Base-by-base conservation (phyloP, 2,329 filamentous ascomycete genomes). In the Ascochyta viciae-villosae region DNA sequence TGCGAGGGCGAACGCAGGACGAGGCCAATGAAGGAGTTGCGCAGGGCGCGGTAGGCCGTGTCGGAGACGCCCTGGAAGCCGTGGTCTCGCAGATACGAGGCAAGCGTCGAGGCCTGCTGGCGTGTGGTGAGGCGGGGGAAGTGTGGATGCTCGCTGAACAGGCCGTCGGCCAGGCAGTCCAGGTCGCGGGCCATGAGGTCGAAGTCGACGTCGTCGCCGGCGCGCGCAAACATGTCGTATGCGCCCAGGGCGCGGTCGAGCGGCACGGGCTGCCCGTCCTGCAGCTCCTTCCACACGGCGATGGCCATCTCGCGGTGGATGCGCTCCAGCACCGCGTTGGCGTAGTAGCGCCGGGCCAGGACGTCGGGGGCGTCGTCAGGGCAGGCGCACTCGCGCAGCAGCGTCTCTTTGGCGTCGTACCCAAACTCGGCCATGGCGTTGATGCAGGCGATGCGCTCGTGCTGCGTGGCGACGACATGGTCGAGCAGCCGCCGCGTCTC, bases 161-260 rank as follows among this genome's bases (percentile, higher is more conserved):
- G 86, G 1, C 78, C 75, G 3, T 73, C 64, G 2, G 87, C 86
- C 33, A 35, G 33, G 15, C 15, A 15, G n/a, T 35, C 33, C 53
- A 97, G 86, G 1, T 78, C 75, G 3, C 73, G 64, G 3, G 87
- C 86, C 31, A 91, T 81, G 1, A 98, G 80, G 37, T 86, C 83
- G 47, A 94, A 77, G 70, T 96, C 92, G n/a, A 89, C 87, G 27
- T 83, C 81, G 16, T 86, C 83, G 50, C 89, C 88, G 62, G 89
- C 86, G 26, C 94, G 80, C 41, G 96, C 86, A 75, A 98, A 98
- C 76, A 98, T 84, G 74, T 98, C 95, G 73, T 96, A 96, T 13
- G 89, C 89, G 19, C 88, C 89, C 15, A 98, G 78, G 1, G 89
- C 89, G 54, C 85, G 83, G 72, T 96, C 93, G 19, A 96, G 80